Percentiles rank a stretch among this genome's conserved stretches.
These are phyloP conservation scores for Neurospora sublineolata DNA, from an alignment of 495 filamentous ascomycete genomes.

Conservation along the genomic window DNA sequence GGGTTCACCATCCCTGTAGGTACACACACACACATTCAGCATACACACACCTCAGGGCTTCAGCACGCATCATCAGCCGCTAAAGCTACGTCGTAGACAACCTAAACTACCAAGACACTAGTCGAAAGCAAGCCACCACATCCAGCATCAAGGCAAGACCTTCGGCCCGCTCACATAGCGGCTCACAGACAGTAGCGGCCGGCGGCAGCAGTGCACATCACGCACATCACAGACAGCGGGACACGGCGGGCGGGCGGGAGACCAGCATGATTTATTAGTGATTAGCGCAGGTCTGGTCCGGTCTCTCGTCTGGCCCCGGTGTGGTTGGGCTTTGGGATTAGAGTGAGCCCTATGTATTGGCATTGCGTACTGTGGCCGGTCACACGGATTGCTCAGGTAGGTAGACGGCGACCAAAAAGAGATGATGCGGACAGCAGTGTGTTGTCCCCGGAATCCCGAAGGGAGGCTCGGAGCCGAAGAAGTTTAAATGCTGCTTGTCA, in stretches of 20 bases:
- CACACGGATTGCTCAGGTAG: too few relatives aligned
- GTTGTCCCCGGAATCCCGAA: background rate
- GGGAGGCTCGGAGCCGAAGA: background rate
- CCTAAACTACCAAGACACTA: background rate
- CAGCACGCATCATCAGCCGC: background rate
- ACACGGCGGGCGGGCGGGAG: background rate
- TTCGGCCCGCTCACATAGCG: background rate
- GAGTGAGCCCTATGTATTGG: background rate
- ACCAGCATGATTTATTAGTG: background rate
- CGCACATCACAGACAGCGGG: background rate
- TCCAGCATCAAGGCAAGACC: background rate
- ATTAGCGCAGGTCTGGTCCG: background rate
- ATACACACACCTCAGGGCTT: background rate
- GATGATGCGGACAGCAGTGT: background rate
- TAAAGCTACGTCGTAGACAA: background rate
- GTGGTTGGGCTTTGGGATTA: background rate
- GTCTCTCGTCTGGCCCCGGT: background rate
- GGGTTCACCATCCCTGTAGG: background rate
- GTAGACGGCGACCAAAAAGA: background rate
- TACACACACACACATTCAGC: background rate
- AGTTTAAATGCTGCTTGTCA: background rate
- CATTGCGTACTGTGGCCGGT: background rate
- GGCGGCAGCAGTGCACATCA: background rate
- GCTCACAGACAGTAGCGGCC: background rate
- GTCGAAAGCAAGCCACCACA: background rate